Conservation (phyloP, 148 eudicot genomes). For the Camellia granthamiana region DNA sequence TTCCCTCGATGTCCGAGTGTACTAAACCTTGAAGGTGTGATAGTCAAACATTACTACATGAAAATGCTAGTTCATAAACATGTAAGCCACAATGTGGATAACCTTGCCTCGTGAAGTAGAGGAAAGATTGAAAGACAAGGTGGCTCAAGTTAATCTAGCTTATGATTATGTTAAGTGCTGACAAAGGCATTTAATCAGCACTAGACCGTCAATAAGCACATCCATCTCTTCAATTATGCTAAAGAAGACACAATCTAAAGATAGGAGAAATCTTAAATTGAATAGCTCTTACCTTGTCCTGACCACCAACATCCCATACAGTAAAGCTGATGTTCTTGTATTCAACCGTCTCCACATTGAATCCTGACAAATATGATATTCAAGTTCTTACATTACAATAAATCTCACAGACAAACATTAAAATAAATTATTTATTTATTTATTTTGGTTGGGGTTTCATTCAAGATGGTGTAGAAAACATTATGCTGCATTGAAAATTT, state of each 20-base stretch:
- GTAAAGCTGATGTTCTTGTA: slow-evolving; percentile 22
- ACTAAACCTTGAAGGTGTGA: not conserved
- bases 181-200: slow-evolving; percentile 12
- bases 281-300: slow-evolving; percentile 16
- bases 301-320: slow-evolving; percentile 23
- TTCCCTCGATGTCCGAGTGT: not conserved
- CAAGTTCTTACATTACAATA: not conserved
- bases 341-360: slow-evolving; percentile 14
- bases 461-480: not conserved
- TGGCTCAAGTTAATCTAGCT: slow-evolving; percentile 16
- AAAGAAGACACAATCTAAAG: not conserved
- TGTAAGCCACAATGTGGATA: slow-evolving; percentile 20
- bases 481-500: not conserved
- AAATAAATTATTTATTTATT: not conserved
- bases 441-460: not conserved
- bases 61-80: no score
- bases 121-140: slow-evolving; percentile 19
- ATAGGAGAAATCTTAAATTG: not conserved
- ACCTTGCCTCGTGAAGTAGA: slow-evolving; percentile 4
- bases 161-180: slow-evolving; percentile 25
- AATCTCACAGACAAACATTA: not conserved
- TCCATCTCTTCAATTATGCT: not conserved
- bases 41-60: not conserved
- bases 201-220: slow-evolving; percentile 32
- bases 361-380: slow-evolving; percentile 15